phyloP scores from a whole-genome alignment of 2,329 filamentous ascomycete species.

The Colletotrichum godetiae region DNA sequence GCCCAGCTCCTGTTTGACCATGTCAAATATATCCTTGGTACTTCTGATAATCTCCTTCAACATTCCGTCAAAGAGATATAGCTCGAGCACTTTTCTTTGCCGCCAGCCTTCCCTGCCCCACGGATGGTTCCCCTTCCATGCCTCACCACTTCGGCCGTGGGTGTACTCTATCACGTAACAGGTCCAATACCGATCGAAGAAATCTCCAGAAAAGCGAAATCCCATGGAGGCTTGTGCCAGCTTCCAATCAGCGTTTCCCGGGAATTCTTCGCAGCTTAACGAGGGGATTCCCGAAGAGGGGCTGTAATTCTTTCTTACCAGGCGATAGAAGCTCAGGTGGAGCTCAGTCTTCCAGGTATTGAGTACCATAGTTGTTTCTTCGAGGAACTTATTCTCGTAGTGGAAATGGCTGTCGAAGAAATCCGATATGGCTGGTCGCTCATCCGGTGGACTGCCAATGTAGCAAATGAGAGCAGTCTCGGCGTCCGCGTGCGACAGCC shows the following conservation, averaged over 20 bases:
- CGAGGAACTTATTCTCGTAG: not conserved
- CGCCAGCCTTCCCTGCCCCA: not conserved
- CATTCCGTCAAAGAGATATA: not conserved
- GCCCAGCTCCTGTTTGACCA: fast-evolving
- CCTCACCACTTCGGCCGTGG: no score
- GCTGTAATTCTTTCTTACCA: no score
- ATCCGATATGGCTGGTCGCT: no score
- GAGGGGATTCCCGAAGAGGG: no score
- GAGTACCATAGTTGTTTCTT: not conserved
- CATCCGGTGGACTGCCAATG: no score
- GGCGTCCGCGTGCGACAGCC: no score
- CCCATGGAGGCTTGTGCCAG: no score
- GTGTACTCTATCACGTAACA: no score
- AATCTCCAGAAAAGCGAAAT: not conserved
- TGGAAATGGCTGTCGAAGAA: not conserved
- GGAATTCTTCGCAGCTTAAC: no score
- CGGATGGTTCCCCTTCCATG: no score
- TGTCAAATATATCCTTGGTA: not conserved
- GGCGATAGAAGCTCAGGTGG: not conserved
- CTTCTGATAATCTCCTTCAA: not conserved
- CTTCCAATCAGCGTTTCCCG: no score
- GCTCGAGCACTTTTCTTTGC: not conserved
- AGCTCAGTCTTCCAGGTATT: not conserved
- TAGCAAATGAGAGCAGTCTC: no score
- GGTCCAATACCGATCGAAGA: not conserved